Base-by-base conservation (phyloP, 257 asterid species). In the Verbena officinalis region DNA sequence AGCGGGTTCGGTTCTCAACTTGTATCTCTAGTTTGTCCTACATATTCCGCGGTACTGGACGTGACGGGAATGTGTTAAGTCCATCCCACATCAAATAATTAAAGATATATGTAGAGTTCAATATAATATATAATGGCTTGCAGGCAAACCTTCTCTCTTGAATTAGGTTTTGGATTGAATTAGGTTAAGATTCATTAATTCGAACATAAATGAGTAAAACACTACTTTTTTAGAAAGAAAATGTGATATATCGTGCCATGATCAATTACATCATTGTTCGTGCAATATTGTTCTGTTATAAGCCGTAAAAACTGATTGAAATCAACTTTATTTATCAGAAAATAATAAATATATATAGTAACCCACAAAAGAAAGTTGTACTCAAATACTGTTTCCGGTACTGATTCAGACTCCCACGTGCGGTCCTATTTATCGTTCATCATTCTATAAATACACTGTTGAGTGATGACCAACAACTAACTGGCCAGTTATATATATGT, bases 401-500 rank as follows among this genome's bases (percentile, higher is more conserved):
- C 21, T 44, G 38, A 73, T 67, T 56, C 77, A 74, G 75, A 62
- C 70, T 66, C 70, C 5, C 80, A 74, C 80, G 83, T 74, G 77
- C 59, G 70, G 20, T 78, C 55, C 58, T 64, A 44, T 74, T 78
- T 64, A 60, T 69, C 70, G 38, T 31, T 59, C 55, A 52, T 50
- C 33, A 27, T 27, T 65, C 72, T 45, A 60, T 27, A 49, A 55
- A 50, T 66, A 62, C 70, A 57, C 34, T 17, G 20, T 49, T 59
- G 64, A 44, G 5, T 27, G 5, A 27, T 27, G 5, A 27, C 33
- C 33, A 2, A 2, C 2, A 2, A 5, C 2, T 27, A 27, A 27
- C 33, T 27, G 2, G 33, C 5, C 33, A 56, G 36, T 34, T 34
- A 5, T 4, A 56, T 13, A n/a, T 31, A 15, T 8, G 16, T 15